phyloP scores from a whole-genome alignment of 2,329 filamentous ascomycete genomes.

The Ceratocystis huliohia region DNA sequence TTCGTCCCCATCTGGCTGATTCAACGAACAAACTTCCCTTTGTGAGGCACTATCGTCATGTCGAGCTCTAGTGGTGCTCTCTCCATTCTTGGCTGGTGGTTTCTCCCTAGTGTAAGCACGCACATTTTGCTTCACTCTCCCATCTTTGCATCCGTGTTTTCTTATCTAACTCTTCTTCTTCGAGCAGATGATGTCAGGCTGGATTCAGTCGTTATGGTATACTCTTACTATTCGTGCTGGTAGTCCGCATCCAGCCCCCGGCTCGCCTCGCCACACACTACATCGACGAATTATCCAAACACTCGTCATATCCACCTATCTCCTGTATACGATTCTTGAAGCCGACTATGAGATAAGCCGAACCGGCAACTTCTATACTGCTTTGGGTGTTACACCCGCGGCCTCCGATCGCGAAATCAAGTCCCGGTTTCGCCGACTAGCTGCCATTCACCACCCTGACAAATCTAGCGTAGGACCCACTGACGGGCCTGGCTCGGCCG shows the following conservation, averaged over 20 bases:
- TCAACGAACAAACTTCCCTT: background rate
- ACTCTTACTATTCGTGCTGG: conserved; percentile 79
- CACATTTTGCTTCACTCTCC: conserved; percentile 12
- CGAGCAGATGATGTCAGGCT: conserved; percentile 59
- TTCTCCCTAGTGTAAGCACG: conserved; percentile 35
- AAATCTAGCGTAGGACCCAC: conserved; percentile 40
- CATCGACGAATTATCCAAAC: conserved; percentile 78
- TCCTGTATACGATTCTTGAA: conserved; percentile 86
- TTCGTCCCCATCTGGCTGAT: background rate
- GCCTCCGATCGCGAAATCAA: conserved; percentile 69
- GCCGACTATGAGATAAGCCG: conserved; percentile 67
- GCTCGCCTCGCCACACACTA: conserved; percentile 52
- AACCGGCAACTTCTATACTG: conserved; percentile 63
- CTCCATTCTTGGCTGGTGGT: conserved; percentile 38
- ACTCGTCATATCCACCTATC: conserved; percentile 68
- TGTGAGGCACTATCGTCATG: conserved; percentile 26
- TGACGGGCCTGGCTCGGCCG: conserved; percentile 27
- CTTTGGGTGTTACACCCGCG: conserved; percentile 55
- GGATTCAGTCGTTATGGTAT: conserved; percentile 73
- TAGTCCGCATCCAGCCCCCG: conserved; percentile 60
- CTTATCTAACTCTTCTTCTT: conserved; percentile 20
- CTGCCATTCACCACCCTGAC: conserved; percentile 67
- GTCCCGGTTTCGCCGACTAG: conserved; percentile 68
- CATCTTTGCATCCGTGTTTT: background rate
- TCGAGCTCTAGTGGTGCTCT: conserved; percentile 29